phyloP scores from a whole-genome alignment of 768 basidiomycete genomes.

The Pisolithus microcarpus region DNA sequence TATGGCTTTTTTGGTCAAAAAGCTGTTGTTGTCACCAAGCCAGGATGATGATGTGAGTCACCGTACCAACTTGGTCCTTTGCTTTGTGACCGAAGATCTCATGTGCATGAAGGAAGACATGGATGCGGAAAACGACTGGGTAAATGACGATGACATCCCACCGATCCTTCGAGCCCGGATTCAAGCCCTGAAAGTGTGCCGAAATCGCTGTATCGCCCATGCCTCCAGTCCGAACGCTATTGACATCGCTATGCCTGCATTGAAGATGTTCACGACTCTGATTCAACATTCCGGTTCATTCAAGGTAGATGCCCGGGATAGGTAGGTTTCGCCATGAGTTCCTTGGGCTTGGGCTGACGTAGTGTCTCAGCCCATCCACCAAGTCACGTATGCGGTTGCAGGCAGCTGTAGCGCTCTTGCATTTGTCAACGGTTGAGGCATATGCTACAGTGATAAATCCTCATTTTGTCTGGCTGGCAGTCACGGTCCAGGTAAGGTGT shows the following conservation, averaged over 20 bases:
- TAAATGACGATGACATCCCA: slow-evolving; percentile 55
- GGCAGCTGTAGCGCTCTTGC: slow-evolving; percentile 74
- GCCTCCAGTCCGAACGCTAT: slow-evolving; percentile 49
- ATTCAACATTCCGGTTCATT: slow-evolving; percentile 64
- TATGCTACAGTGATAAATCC: slow-evolving; percentile 52
- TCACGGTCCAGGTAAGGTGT: slow-evolving; percentile 66
- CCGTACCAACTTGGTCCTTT: not conserved
- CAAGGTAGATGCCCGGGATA: slow-evolving; percentile 43
- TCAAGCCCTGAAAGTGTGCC: slow-evolving; percentile 69
- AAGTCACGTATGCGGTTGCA: slow-evolving; percentile 77
- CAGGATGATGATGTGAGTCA: slow-evolving; percentile 39
- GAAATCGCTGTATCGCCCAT: slow-evolving; percentile 73
- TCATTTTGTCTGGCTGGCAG: slow-evolving; percentile 62
- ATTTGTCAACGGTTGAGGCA: slow-evolving; percentile 53
- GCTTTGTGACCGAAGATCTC: not conserved
- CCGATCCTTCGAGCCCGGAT: slow-evolving; percentile 62
- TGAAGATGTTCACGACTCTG: slow-evolving; percentile 70
- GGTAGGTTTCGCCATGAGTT: slow-evolving; percentile 30
- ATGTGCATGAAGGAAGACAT: slow-evolving; percentile 41
- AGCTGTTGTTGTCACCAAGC: slow-evolving; percentile 55
- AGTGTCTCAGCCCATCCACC: slow-evolving; percentile 42
- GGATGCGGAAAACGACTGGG: slow-evolving; percentile 68
- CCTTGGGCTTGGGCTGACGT: slow-evolving; percentile 8
- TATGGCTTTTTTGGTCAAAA: slow-evolving; percentile 62
- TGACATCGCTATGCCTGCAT: slow-evolving; percentile 65